Conservation (phyloP, 73 alveolate species). For the Tetrahymena thermophila region DNA sequence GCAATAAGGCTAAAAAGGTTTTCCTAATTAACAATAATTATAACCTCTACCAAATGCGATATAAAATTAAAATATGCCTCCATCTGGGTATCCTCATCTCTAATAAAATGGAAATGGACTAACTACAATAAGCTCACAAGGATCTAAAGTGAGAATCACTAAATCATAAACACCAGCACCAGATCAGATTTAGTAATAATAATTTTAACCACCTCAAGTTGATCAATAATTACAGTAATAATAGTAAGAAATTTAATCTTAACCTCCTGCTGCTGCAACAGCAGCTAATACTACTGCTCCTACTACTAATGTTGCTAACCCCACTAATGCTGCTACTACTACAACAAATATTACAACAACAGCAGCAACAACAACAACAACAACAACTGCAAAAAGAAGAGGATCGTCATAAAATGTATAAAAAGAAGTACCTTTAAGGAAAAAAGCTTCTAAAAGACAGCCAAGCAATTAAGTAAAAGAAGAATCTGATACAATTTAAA, state of each 20-base stretch:
- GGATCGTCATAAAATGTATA: neutral
- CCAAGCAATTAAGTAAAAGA: neutral
- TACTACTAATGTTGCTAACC: neutral
- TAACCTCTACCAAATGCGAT: neutral
- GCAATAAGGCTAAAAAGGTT: too few relatives aligned
- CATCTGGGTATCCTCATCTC: neutral
- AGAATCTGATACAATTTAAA: neutral
- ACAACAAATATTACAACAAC: neutral
- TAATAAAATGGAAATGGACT: neutral
- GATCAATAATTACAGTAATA: neutral
- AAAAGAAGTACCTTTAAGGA: neutral
- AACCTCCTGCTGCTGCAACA: neutral
- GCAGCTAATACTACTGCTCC: too few relatives aligned
- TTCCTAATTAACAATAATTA: neutral
- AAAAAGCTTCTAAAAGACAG: neutral
- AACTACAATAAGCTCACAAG: neutral
- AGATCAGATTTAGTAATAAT: neutral
- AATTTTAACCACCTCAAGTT: neutral
- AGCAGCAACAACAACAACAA: neutral
- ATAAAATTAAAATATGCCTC: too few relatives aligned
- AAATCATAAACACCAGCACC: neutral
- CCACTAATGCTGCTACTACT: neutral
- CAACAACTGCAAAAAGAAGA: neutral
- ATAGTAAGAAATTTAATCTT: neutral
- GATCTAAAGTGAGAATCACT: neutral